These are phyloP conservation scores for Diplosphaera chodatii DNA, from an alignment of 139 green algal genomes.

Conservation along the genomic window DNA sequence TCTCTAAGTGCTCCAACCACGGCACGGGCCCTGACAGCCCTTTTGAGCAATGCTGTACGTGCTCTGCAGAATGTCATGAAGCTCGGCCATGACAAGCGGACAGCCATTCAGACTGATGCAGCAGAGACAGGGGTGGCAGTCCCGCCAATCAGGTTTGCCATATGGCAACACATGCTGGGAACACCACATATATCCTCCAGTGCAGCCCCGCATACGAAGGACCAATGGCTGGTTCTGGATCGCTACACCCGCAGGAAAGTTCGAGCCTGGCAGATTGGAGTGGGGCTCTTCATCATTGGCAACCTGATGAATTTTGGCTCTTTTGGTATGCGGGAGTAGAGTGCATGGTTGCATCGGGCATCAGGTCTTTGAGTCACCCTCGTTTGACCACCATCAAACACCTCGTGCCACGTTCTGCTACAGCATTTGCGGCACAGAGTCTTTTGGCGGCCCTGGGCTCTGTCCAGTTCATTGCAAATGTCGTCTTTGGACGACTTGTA, in stretches of 20 bases:
- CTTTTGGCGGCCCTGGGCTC: slow-evolving; percentile 74
- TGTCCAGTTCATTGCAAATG: slow-evolving; percentile 86
- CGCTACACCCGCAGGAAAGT: slow-evolving; percentile 30
- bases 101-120: slow-evolving; percentile 8
- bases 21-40: too few species aligned
- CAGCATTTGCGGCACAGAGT: slow-evolving; percentile 79
- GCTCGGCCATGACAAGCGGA: slow-evolving; percentile 71
- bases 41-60: too few species aligned
- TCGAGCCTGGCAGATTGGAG: slow-evolving; percentile 61
- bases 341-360: too few species aligned
- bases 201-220: too few species aligned
- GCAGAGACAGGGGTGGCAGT: slow-evolving; percentile 8
- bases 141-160: slow-evolving; percentile 14
- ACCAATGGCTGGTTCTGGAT: too few species aligned
- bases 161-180: background rate
- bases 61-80: slow-evolving; percentile 81
- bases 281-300: slow-evolving; percentile 56
- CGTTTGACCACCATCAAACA: too few species aligned
- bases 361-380: too few species aligned
- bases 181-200: too few species aligned
- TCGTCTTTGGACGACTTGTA: slow-evolving; percentile 72
- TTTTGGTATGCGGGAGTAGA: slow-evolving; percentile 31
- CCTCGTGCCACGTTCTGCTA: too few species aligned
- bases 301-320: slow-evolving; percentile 76
- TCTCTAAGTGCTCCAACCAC: too few species aligned